A percentile compares a stretch with the other conserved stretches of the same genome.
Evolutionary conservation across 352 stramenopile genomes (phyloP).

Genomic region (Phytopythium aichiense): DNA sequence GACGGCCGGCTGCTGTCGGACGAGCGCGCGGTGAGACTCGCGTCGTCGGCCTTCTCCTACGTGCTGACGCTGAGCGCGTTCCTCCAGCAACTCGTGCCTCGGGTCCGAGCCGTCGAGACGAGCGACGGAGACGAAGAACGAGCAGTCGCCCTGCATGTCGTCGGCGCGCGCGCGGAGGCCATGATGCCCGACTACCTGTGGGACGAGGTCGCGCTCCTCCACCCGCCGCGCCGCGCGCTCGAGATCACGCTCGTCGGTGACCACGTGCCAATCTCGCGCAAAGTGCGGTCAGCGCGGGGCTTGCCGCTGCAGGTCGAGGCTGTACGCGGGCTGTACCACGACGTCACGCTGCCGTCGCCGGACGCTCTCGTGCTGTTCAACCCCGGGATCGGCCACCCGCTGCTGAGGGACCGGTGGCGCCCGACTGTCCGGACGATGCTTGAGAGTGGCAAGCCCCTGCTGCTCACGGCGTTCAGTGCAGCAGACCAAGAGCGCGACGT

Average conservation of each 20-base stretch:
- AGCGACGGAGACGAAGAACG: neutral
- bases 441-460: conserved; percentile 32
- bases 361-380: conserved; percentile 75
- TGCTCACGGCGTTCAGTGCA: conserved; percentile 65
- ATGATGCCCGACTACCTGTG: conserved; percentile 72
- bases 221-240: conserved; percentile 22
- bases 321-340: conserved; percentile 53
- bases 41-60: conserved; percentile 70
- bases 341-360: conserved; percentile 22
- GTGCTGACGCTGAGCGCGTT: conserved; percentile 57
- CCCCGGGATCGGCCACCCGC: conserved; percentile 55
- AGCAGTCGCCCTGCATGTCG: conserved; percentile 37
- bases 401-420: conserved; percentile 40
- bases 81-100: conserved; percentile 17
- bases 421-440: conserved; percentile 52
- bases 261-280: conserved; percentile 43
- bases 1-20: conserved; percentile 29
- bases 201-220: conserved; percentile 47
- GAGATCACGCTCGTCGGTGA: conserved; percentile 62
- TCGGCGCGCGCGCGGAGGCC: conserved; percentile 67
- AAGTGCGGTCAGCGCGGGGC: conserved; percentile 11
- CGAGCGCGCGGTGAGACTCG: conserved; percentile 30
- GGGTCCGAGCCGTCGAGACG: neutral
- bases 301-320: conserved; percentile 30
- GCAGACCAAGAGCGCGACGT: conserved; percentile 62